A percentile compares a stretch with the other conserved stretches of the same genome.
These are phyloP conservation scores for Celoporthe dispersa DNA, from an alignment of 2,329 filamentous ascomycete species.

Conservation along the genomic window DNA sequence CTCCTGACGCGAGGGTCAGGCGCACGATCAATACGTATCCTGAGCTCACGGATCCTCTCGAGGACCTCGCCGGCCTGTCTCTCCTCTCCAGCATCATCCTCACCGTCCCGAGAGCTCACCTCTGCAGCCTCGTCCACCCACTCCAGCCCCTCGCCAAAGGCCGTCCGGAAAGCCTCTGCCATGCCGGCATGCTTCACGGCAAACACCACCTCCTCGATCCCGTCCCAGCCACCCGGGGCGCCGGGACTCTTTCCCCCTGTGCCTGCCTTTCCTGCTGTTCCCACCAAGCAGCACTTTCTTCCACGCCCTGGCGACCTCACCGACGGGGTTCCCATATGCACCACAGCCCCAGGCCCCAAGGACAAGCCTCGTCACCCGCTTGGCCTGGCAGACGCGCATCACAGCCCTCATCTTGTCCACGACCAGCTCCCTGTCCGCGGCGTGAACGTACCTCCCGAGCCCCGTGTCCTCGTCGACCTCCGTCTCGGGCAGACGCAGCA, in stretches of 20 bases:
- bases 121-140: conserved; percentile 35
- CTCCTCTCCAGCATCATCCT: conserved; percentile 28
- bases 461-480: conserved; percentile 42
- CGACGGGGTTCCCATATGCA: conserved; percentile 64
- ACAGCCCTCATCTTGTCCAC: conserved; percentile 62
- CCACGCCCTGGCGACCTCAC: conserved; percentile 62
- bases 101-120: conserved; percentile 13
- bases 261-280: conserved; percentile 21
- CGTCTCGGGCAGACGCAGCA: conserved; percentile 61
- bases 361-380: conserved; percentile 54
- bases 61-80: background rate
- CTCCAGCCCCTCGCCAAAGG: conserved; percentile 48
- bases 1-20: conserved; percentile 4
- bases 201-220: conserved; percentile 59
- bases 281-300: conserved; percentile 45
- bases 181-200: conserved; percentile 58
- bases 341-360: conserved; percentile 70
- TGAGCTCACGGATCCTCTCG: conserved; percentile 12
- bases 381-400: conserved; percentile 53
- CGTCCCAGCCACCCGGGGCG: conserved; percentile 43
- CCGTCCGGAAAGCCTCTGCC: conserved; percentile 54
- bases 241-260: background rate
- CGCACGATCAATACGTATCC: conserved; percentile 18
- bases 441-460: conserved; percentile 44
- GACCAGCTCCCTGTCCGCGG: conserved; percentile 55